A percentile compares a stretch with the other conserved stretches of the same genome.
phyloP scores from a whole-genome alignment of 495 filamentous ascomycete species.

The Aspergillus biplanus region DNA sequence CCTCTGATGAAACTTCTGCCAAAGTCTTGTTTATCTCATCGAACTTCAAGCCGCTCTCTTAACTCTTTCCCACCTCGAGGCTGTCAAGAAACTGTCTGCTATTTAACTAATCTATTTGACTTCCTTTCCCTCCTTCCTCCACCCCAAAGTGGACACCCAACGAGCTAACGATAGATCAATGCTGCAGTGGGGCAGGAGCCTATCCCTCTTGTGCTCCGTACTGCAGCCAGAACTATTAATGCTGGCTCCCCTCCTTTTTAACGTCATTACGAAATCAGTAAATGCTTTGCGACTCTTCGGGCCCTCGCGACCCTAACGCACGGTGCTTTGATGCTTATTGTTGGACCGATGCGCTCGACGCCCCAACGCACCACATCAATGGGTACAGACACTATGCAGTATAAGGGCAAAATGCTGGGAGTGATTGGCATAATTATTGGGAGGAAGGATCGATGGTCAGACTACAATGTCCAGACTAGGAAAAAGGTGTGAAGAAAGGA shows the following conservation, averaged over 20 bases:
- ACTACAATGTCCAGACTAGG: constrained; percentile 19
- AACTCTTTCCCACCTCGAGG: background rate
- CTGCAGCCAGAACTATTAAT: constrained; percentile 13
- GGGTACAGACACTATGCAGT: constrained; percentile 11
- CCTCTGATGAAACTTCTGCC: no score
- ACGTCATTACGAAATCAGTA: constrained; percentile 27
- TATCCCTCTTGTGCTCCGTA: constrained; percentile 17
- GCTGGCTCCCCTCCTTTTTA: constrained; percentile 7
- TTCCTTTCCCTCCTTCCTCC: constrained; percentile 19
- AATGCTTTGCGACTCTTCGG: constrained; percentile 22
- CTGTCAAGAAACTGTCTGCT: constrained; percentile 8
- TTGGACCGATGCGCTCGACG: constrained; percentile 13
- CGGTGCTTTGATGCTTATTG: constrained; percentile 19
- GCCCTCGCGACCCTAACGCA: background rate
- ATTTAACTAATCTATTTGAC: constrained; percentile 24
- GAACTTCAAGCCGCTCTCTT: background rate
- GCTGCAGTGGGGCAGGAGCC: constrained; percentile 21
- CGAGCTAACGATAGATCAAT: constrained; percentile 25
- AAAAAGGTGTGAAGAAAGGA: constrained; percentile 15
- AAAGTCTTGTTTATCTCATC: no score
- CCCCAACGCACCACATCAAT: constrained; percentile 5
- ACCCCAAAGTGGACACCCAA: constrained; percentile 21
- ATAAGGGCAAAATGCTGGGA: background rate
- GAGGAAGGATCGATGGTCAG: constrained; percentile 1
- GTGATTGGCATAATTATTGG: constrained; percentile 18